Evolutionary conservation across 345 rosid genomes (phyloP).

Genomic region (Boechera stricta): DNA sequence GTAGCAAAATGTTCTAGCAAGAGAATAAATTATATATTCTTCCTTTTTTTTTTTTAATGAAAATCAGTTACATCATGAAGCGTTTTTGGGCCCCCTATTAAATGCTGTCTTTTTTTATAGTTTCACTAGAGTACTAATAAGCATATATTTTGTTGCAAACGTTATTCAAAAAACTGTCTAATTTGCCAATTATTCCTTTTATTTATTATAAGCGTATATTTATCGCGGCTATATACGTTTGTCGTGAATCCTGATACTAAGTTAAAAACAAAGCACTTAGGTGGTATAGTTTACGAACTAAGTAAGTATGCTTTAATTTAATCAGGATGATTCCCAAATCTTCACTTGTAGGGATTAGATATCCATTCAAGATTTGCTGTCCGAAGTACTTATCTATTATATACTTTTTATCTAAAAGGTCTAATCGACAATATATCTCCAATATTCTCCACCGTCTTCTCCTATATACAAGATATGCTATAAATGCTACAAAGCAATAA

Average conservation of each 20-base stretch:
- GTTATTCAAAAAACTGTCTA: too few species aligned
- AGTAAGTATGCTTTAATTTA: conserved; percentile 18
- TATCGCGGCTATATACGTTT: conserved; percentile 32
- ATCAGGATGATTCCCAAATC: conserved; percentile 35
- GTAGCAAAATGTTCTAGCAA: background rate
- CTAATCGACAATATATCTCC: background rate
- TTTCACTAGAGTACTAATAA: conserved; percentile 1
- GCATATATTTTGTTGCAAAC: too few species aligned
- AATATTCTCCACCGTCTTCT: conserved; percentile 12
- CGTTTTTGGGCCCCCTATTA: conserved; percentile 12
- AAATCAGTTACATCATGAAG: background rate
- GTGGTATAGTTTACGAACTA: conserved; percentile 30
- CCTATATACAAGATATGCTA: background rate
- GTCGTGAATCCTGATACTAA: conserved; percentile 23
- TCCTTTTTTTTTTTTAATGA: too few species aligned
- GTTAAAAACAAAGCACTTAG: conserved; percentile 29
- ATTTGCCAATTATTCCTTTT: background rate
- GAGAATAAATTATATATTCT: background rate
- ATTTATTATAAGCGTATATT: background rate
- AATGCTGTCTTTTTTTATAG: conserved; percentile 11
- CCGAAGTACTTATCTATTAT: conserved; percentile 4
- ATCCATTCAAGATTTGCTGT: conserved; percentile 35
- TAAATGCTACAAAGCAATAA: background rate
- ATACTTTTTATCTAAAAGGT: background rate
- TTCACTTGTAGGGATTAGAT: conserved; percentile 24